Conservation (phyloP, 345 rosid species). For the Adansonia digitata region DNA sequence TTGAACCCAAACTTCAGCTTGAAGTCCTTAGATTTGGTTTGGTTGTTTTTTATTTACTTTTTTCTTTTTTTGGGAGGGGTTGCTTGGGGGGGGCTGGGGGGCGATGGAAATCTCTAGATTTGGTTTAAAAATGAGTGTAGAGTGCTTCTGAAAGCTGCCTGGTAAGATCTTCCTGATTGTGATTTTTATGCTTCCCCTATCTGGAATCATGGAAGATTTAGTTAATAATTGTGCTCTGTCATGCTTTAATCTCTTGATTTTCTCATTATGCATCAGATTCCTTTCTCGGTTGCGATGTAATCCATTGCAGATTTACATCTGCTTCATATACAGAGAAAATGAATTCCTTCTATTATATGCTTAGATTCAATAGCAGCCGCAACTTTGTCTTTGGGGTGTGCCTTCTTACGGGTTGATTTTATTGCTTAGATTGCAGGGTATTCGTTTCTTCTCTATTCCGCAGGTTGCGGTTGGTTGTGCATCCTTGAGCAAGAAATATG, state of each 20-base stretch:
- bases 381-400: background rate
- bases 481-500: background rate
- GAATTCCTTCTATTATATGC: background rate
- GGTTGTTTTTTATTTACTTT: background rate
- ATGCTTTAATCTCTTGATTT: background rate
- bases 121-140: background rate
- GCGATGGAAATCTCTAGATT: background rate
- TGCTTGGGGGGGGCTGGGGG: too few relatives aligned
- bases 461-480: background rate
- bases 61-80: too few relatives aligned
- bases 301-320: background rate
- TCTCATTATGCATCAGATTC: background rate
- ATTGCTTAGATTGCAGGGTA: background rate
- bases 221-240: background rate
- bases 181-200: background rate
- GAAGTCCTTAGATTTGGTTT: background rate
- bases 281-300: background rate
- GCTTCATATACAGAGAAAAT: background rate
- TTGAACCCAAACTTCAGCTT: background rate
- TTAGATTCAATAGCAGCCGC: background rate
- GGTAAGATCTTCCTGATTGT: background rate
- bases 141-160: background rate
- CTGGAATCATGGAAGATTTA: background rate
- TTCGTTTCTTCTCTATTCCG: background rate
- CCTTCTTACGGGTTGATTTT: background rate